Evolutionary conservation across 805 yeast genomes (phyloP), one percentile per base, ranked within the genome.

Genomic region (Grigorovia yakushimaensis): DNA sequence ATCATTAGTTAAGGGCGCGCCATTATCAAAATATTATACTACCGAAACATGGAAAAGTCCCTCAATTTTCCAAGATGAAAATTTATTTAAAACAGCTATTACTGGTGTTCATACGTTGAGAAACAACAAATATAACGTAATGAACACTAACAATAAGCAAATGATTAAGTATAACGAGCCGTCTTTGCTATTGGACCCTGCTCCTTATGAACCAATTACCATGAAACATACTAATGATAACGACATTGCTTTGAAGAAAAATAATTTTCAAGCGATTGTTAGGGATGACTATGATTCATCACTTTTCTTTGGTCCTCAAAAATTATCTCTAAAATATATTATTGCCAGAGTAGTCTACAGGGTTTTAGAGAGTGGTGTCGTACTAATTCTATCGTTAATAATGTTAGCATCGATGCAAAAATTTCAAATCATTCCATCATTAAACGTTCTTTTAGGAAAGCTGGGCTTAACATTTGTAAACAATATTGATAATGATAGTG

Each of bases 1-100:
- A 0, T 81, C 94, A 0, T 65, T 91, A 43, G 88, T 91, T 8
- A 77, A 79, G 47, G 77, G 87, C 7, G 93, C 96, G 0, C 91
- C 95, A 0, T 57, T 75, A 1, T 82, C 96, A 0, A 71, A 75
- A 44, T 88, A 82, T 66, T 56, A 58, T 35, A 55, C 57, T 39
- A 64, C 69, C 51, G 72, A 69, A 39, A 61, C 69, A 38, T 74
- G 77, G 74, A 66, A 77, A 51, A 50, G 62, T 1, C 61, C 72
- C 1, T 58, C 68, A 5, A 55, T 69, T 7, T 59, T 73, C 45
- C 55, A 60, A 27, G 64, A 68, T 43, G 68, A 68, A 8, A 69
- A 66, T 18, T 59, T 71, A 20, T 64, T 76, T 46, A 64, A 62
- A 20, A 62, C 70, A 1, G 71, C 78, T 0, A 65, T 78, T 4